These are phyloP conservation scores for Myochromella boudieri DNA, from an alignment of 768 basidiomycete genomes.

Conservation along the genomic window DNA sequence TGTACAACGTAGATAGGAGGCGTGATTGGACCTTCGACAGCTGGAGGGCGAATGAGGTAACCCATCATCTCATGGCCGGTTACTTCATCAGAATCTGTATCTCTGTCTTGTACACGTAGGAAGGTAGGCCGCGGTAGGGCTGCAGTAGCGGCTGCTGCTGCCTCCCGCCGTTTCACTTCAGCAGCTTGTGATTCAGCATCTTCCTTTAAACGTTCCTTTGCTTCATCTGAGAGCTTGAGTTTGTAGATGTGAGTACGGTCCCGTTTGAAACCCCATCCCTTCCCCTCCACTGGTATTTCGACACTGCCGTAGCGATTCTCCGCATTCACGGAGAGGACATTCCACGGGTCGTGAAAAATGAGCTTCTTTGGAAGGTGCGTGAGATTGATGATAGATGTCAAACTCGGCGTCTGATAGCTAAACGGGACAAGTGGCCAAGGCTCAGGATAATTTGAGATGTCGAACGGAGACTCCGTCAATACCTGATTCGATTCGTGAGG, in stretches of 20 bases:
- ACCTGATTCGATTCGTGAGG: constrained; percentile 3
- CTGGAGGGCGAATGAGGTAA: constrained; percentile 11
- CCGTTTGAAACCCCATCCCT: constrained; percentile 27
- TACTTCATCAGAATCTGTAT: not conserved
- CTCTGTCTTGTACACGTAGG: not conserved
- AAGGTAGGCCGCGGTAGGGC: too few relatives aligned
- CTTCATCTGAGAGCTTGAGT: constrained; percentile 18
- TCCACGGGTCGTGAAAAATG: constrained; percentile 44
- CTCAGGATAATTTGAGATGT: constrained; percentile 33
- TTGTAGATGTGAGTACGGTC: constrained; percentile 31
- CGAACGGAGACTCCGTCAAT: constrained; percentile 25
- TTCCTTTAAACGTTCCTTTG: constrained; percentile 5
- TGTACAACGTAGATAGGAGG: constrained; percentile 28
- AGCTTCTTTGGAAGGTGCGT: constrained; percentile 35
- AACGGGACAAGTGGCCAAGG: constrained; percentile 44
- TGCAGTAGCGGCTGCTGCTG: not conserved
- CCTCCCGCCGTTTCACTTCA: not conserved
- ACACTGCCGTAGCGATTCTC: not conserved
- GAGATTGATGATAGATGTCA: constrained; percentile 26
- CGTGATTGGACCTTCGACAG: constrained; percentile 13
- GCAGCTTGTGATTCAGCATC: constrained; percentile 13
- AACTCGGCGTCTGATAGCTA: constrained; percentile 14
- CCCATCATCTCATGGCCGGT: constrained; percentile 1
- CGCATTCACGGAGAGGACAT: constrained; percentile 24
- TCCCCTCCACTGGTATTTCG: not conserved